phyloP scores from a whole-genome alignment of 2,329 filamentous ascomycete genomes.

The Apiospora aurea region DNA sequence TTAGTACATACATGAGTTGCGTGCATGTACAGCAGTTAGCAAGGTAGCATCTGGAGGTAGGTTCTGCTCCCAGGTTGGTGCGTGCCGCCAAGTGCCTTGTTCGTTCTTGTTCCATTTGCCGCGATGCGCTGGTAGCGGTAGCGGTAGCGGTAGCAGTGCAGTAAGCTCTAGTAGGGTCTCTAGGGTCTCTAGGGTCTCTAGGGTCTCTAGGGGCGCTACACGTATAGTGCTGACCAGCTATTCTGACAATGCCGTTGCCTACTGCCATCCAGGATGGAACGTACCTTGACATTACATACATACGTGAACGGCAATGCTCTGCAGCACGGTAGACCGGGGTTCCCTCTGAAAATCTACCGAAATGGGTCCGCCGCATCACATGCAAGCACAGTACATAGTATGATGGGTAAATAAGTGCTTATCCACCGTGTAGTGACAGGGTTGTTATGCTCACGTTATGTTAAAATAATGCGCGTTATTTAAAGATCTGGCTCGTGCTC shows the following conservation, averaged over 20 bases:
- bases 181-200: background rate
- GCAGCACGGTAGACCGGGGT: constrained; percentile 5
- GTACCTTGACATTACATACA: background rate
- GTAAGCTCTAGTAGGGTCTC: background rate
- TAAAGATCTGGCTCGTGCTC: too few relatives aligned
- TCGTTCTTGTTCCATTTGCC: constrained; percentile 20
- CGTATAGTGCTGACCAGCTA: constrained; percentile 3
- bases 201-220: background rate
- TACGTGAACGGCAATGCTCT: constrained; percentile 22
- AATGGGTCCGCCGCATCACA: constrained; percentile 11
- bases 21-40: background rate
- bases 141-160: constrained; percentile 13
- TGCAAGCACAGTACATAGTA: constrained; percentile 19
- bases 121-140: constrained; percentile 15
- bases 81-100: constrained; percentile 10
- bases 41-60: background rate
- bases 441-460: too few relatives aligned
- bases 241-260: constrained; percentile 6
- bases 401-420: too few relatives aligned
- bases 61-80: background rate
- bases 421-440: too few relatives aligned
- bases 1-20: constrained; percentile 1
- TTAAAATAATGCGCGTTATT: too few relatives aligned
- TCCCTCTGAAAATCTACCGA: constrained; percentile 3
- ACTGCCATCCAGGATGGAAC: constrained; percentile 3